Percentiles rank a stretch among this genome's conserved stretches.
These are phyloP conservation scores for Phellinidium pouzarii DNA, from an alignment of 1,284 basidiomycete genomes.

Conservation along the genomic window DNA sequence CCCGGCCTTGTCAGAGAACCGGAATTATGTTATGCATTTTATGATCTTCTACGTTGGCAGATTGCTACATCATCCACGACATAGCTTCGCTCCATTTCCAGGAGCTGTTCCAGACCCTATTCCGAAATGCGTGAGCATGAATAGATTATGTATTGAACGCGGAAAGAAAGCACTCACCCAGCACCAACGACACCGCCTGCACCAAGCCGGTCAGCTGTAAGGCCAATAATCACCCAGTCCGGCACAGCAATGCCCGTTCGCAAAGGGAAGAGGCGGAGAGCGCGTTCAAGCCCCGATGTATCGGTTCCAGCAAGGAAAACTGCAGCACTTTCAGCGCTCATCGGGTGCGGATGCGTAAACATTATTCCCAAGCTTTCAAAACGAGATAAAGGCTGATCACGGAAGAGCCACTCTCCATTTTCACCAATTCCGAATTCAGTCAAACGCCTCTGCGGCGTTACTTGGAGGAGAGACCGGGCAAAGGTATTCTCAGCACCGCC, in stretches of 20 bases:
- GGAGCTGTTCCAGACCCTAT: constrained; percentile 8
- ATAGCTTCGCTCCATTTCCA: constrained; percentile 15
- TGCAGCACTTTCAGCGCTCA: constrained; percentile 31
- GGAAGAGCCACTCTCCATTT: constrained; percentile 1
- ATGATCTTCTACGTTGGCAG: too few species aligned
- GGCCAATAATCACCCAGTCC: constrained; percentile 65
- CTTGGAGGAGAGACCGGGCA: constrained; percentile 11
- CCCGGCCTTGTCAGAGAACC: too few species aligned
- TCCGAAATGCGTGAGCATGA: not conserved
- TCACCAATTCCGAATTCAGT: constrained; percentile 11
- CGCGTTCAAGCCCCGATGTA: constrained; percentile 52
- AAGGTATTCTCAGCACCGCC: constrained; percentile 29
- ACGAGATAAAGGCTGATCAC: not conserved
- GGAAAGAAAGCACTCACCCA: constrained; percentile 41
- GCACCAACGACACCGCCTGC: constrained; percentile 68
- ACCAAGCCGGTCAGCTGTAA: constrained; percentile 45
- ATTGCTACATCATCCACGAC: not conserved
- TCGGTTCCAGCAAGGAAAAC: constrained; percentile 59
- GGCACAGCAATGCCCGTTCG: constrained; percentile 71
- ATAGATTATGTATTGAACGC: not conserved
- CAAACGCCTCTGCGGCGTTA: not conserved
- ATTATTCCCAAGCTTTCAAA: constrained; percentile 40
- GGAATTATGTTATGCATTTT: too few species aligned
- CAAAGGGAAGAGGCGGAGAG: constrained; percentile 66
- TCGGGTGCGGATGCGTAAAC: constrained; percentile 66